A percentile compares a stretch with the other conserved stretches of the same genome.
These are phyloP conservation scores for Myriangium duriaei DNA, from an alignment of 2,329 filamentous ascomycete genomes.

Conservation along the genomic window DNA sequence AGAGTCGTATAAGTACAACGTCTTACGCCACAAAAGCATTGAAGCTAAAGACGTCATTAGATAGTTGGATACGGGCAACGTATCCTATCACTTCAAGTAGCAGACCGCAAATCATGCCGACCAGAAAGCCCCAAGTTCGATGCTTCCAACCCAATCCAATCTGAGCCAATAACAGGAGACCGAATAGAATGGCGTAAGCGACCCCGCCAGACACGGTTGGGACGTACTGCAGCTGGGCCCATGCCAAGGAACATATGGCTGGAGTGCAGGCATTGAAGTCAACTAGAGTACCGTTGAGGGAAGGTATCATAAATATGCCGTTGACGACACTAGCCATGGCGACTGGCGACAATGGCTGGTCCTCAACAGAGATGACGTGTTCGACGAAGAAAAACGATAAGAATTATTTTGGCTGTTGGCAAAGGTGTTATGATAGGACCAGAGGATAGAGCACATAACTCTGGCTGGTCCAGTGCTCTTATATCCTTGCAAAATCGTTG, in stretches of 20 bases:
- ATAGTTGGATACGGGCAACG: conserved; percentile 40
- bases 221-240: conserved; percentile 39
- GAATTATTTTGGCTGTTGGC: too few relatives aligned
- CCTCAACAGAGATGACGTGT: too few relatives aligned
- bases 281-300: conserved; percentile 5
- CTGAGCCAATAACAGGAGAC: conserved; percentile 35
- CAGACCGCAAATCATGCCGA: conserved; percentile 36
- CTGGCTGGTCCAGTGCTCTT: too few relatives aligned
- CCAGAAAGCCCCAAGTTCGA: conserved; percentile 44
- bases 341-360: too few relatives aligned
- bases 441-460: too few relatives aligned
- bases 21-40: conserved; percentile 40
- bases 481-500: too few relatives aligned
- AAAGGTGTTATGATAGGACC: too few relatives aligned
- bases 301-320: conserved; percentile 1
- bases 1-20: not conserved
- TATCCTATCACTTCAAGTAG: conserved; percentile 44
- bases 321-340: conserved; percentile 7
- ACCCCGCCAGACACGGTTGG: conserved; percentile 39
- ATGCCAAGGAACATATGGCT: conserved; percentile 20
- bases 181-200: conserved; percentile 41
- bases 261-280: conserved; percentile 14
- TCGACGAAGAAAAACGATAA: too few relatives aligned
- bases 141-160: conserved; percentile 37
- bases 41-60: conserved; percentile 38